These are phyloP conservation scores for Macrophomina pseudophaseolina DNA, from an alignment of 2,329 filamentous ascomycete genomes.

Conservation along the genomic window DNA sequence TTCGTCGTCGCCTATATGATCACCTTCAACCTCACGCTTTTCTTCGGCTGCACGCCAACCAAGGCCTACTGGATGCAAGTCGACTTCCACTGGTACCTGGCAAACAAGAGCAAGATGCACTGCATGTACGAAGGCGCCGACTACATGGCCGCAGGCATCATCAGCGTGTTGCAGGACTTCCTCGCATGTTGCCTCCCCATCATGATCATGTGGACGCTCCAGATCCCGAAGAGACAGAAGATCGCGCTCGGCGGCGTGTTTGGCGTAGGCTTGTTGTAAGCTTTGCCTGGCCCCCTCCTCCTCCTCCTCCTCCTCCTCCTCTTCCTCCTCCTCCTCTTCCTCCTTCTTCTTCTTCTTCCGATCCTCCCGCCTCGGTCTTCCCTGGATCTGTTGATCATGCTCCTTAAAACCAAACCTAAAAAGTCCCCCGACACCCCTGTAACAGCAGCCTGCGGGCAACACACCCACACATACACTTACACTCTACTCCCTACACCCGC, in stretches of 20 bases:
- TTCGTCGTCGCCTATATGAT: conserved; percentile 48
- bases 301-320: too few species aligned
- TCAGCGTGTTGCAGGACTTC: conserved; percentile 48
- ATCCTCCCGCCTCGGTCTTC: neutral
- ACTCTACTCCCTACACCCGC: too few species aligned
- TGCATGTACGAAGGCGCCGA: conserved; percentile 47
- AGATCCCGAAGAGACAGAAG: conserved; percentile 51
- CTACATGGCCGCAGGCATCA: conserved; percentile 45
- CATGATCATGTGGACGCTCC: conserved; percentile 52
- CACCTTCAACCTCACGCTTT: conserved; percentile 43
- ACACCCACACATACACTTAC: too few species aligned
- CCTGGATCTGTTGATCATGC: too few species aligned
- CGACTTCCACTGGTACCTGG: conserved; percentile 31
- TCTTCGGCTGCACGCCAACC: conserved; percentile 47
- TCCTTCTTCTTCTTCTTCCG: too few species aligned
- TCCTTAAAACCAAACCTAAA: too few species aligned
- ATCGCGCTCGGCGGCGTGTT: conserved; percentile 52
- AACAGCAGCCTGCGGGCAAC: too few species aligned
- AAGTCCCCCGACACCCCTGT: too few species aligned
- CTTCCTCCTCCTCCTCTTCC: too few species aligned
- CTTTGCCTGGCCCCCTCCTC: neutral
- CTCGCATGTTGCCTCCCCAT: conserved; percentile 49
- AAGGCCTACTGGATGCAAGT: conserved; percentile 49
- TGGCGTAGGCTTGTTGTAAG: conserved; percentile 50
- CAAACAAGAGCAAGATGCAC: conserved; percentile 3